Base-by-base conservation (phyloP, 345 rosid genomes). In the Gossypium stocksii region DNA sequence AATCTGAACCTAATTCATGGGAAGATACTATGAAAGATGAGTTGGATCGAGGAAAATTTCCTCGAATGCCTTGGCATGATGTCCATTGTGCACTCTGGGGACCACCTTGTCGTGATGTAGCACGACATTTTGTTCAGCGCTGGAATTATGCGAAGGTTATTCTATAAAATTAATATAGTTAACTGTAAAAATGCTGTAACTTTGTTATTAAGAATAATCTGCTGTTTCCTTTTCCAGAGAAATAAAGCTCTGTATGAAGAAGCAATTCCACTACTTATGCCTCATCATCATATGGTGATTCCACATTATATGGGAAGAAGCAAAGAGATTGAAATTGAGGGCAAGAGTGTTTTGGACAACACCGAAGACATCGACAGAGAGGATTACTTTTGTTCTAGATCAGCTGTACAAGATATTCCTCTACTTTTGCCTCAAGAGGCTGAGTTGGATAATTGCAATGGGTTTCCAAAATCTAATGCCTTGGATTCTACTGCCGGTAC, bases 31-130 rank as follows among this genome's bases (percentile, higher is more conserved):
- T 90, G 97, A 89, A 82, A 83, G 99, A 96, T 83, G 98, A 96
- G 79, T 59, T 96, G 85, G 92, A 96, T 84, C 98, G 98, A 71
- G 83, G 54, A 78, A 89, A 84, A 80, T 88, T 88, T 85, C 99
- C 98, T 61, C 89, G 98, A 70, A 93, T 96, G 99, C 99, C 99
- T 78, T 96, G 99, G 97, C 98, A 96, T 86, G 99, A 96, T 75
- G 98, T 96, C 63, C 99, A 96, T 72, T 96, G 98, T 90, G 98
- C 99, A 59, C 89, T 96, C 15, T 91, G 94, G 99, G 98, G 99
- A 34, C 97, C 99, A 45, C 95, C 99, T 77, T 96, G 99, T 77
- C 94, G 91, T 38, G 99, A 96, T 76, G 86, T 86, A 44, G 99
- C 99, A 43, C 87, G 99, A 72, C 99, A 96, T 82, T 96, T 96